Conservation (phyloP, 2,329 filamentous ascomycete species). For the Fusarium buharicum region DNA sequence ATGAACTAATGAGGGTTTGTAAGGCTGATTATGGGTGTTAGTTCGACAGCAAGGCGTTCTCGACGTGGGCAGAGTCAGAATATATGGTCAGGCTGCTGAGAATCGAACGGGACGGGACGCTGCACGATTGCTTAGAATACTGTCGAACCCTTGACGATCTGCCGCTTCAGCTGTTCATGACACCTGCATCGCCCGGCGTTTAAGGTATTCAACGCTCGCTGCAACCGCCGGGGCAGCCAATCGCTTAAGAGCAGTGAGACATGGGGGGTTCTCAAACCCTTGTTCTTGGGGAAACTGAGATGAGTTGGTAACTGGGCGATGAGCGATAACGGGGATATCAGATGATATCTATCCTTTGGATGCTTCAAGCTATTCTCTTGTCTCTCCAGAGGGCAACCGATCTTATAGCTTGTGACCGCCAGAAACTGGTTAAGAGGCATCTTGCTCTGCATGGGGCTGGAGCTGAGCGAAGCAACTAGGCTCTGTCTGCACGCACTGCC, state of each 20-base stretch:
- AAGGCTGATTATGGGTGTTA: neutral
- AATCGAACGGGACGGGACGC: neutral
- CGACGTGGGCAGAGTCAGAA: neutral
- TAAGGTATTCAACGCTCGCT: neutral
- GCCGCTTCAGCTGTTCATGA: conserved; percentile 13
- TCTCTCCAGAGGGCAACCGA: neutral
- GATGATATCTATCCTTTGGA: neutral
- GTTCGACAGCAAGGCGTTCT: neutral
- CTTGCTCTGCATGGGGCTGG: neutral
- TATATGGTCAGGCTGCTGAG: neutral
- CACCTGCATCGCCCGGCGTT: conserved; percentile 14
- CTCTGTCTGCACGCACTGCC: conserved; percentile 13
- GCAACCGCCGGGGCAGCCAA: conserved; percentile 11
- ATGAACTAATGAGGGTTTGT: neutral
- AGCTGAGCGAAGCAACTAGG: neutral
- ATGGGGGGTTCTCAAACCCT: conserved; percentile 23
- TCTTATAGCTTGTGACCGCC: neutral
- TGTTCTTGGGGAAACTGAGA: neutral
- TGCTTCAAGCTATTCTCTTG: neutral
- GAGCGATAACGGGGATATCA: neutral
- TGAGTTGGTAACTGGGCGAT: neutral
- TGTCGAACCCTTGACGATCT: conserved; percentile 14
- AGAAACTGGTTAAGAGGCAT: neutral
- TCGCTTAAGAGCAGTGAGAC: conserved; percentile 20
- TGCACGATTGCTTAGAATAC: neutral